Conservation (phyloP, 768 basidiomycete genomes). For the Pisolithus tinctorius region DNA sequence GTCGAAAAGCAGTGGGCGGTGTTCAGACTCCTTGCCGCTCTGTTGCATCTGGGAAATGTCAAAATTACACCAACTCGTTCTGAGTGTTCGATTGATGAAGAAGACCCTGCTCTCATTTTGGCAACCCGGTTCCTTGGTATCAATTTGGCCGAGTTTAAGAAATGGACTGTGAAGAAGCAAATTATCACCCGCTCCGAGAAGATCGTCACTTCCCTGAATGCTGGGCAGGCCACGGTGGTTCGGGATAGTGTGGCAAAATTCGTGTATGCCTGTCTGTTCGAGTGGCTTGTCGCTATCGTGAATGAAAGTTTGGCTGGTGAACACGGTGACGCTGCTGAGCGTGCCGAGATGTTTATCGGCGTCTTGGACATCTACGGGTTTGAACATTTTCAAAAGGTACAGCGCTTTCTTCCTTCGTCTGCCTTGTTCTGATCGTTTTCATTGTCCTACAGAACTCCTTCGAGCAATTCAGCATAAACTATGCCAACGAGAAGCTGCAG, state of each 20-base stretch:
- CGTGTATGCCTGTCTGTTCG: slow-evolving; percentile 96
- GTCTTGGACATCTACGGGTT: slow-evolving; percentile 98
- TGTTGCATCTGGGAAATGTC: slow-evolving; percentile 97
- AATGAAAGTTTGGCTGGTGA: slow-evolving; percentile 98
- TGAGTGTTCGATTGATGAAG: slow-evolving; percentile 80
- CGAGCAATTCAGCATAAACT: slow-evolving; percentile 99
- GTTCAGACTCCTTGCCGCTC: slow-evolving; percentile 85
- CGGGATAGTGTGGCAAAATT: slow-evolving; percentile 97
- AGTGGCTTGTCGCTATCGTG: slow-evolving; percentile 96
- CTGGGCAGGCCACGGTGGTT: slow-evolving; percentile 86
- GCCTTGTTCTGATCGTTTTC: slow-evolving; percentile 4
- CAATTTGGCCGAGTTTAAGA: slow-evolving; percentile 89
- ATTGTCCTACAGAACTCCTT: slow-evolving; percentile 61
- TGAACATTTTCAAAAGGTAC: slow-evolving; percentile 92
- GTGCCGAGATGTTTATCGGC: slow-evolving; percentile 98
- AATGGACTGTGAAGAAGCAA: slow-evolving; percentile 98
- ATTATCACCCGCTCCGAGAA: slow-evolving; percentile 92
- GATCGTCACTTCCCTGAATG: slow-evolving; percentile 83
- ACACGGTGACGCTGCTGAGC: slow-evolving; percentile 80
- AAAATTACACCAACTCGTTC: slow-evolving; percentile 75
- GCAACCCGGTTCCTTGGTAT: slow-evolving; percentile 90
- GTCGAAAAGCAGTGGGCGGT: slow-evolving; percentile 99
- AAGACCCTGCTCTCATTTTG: slow-evolving; percentile 70
- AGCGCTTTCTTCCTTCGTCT: background rate
- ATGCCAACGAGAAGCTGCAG: slow-evolving; percentile 96